A percentile compares a stretch with the other conserved stretches of the same genome.
These are phyloP conservation scores for Candida multigemmis DNA, from an alignment of 805 yeast species.

Conservation along the genomic window DNA sequence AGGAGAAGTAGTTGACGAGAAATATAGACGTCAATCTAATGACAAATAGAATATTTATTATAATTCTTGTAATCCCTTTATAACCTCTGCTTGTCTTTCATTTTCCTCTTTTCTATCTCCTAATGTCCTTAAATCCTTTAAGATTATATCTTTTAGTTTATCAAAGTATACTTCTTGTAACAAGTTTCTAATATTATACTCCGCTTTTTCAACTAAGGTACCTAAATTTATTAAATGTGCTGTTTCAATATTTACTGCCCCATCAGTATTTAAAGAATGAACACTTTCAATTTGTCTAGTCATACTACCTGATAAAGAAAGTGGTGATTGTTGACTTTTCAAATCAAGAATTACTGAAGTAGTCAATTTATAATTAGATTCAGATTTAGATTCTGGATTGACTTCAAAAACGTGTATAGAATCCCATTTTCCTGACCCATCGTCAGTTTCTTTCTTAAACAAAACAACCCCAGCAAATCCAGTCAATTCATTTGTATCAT, in stretches of 20 bases:
- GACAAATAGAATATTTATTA: no score
- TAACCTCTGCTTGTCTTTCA: conserved; percentile 27
- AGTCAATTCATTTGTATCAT: conserved; percentile 24
- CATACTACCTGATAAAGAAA: conserved; percentile 68
- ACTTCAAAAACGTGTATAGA: conserved; percentile 89
- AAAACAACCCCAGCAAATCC: conserved; percentile 91
- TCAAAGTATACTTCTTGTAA: conserved; percentile 93
- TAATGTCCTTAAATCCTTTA: conserved; percentile 32
- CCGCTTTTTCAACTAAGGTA: conserved; percentile 76
- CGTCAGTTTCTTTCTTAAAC: conserved; percentile 60
- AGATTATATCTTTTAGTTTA: conserved; percentile 79
- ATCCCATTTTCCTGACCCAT: conserved; percentile 68
- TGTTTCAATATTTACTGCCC: conserved; percentile 32
- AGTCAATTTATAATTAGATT: conserved; percentile 60
- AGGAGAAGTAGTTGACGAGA: not conserved
- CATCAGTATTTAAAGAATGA: conserved; percentile 27
- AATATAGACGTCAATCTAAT: no score
- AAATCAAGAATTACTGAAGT: conserved; percentile 82
- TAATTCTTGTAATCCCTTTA: conserved; percentile 29
- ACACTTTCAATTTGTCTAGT: conserved; percentile 72
- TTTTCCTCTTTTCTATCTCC: conserved; percentile 20
- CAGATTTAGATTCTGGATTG: conserved; percentile 25
- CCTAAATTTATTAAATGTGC: conserved; percentile 87
- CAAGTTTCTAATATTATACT: conserved; percentile 75
- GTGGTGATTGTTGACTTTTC: conserved; percentile 10